Base-by-base conservation (phyloP, 1,139 yeast species). In the Blastobotrys buckinghamii region DNA sequence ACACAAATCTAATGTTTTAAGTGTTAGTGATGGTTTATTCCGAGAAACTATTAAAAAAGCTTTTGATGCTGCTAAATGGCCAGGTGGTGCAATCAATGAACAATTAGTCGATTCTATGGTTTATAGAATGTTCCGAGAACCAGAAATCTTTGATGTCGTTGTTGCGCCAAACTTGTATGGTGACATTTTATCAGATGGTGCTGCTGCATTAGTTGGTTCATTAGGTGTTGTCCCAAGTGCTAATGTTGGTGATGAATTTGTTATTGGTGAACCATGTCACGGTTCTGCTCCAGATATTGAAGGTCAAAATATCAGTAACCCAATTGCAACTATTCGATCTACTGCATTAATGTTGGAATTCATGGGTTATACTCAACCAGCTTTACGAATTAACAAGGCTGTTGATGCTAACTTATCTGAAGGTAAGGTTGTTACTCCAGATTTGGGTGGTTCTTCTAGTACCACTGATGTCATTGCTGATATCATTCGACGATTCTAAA, bases 51-150 rank as follows among this genome's bases (percentile, higher is more conserved):
- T 94, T 67, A 82, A 82, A 66, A 76, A 77, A 52, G 83, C 86
- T 44, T 89, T 84, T 71, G 84, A 83, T 58, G 71, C 73, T 50
- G 81, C 73, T 50, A 69, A 72, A 59, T 86, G 76, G 65, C 59
- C 56, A 19, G 59, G 53, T 24, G 57, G 58, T 47, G 56, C 59
- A 37, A 77, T 88, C 70, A 86, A 86, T 66, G 98, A 92, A 73
- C 98, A 92, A 75, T 90, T 92, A 66, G 97, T 92, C 45, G 98
- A 92, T 74, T 89, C 97, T 24, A 92, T 94, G 98, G 98, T 92
- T 52, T 92, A 92, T 80, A 81, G 96, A 69, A 81, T 92, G 90
- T 92, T 92, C 81, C 82, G 97, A 71, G 97, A 92, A 70, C 98
- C 98, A 47, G 90, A 89, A 65, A 82, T 85, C 66, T 92, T 92